Evolutionary conservation across 2,329 filamentous ascomycete species (phyloP).

Genomic region (Daldinia sp.): DNA sequence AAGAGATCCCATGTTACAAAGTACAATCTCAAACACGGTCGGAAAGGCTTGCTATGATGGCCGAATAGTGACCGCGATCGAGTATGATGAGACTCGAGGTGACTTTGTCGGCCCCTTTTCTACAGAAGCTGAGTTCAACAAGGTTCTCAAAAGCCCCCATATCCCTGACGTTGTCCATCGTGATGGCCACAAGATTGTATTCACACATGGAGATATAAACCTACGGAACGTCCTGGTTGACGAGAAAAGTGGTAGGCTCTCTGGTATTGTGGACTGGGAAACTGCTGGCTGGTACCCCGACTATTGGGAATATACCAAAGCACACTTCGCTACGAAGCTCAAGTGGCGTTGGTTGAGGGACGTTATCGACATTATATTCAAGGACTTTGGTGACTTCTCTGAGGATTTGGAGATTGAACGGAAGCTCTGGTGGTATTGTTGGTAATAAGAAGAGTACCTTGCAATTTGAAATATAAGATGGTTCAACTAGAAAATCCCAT

Average conservation of each 20-base stretch:
- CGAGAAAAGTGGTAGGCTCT: constrained; percentile 44
- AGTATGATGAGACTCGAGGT: background rate
- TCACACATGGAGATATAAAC: constrained; percentile 47
- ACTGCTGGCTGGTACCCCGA: constrained; percentile 48
- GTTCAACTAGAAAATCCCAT: too few species aligned
- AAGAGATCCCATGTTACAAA: background rate
- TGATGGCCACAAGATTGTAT: background rate
- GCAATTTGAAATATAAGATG: too few species aligned
- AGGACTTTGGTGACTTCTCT: constrained; percentile 36
- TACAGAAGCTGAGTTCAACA: background rate
- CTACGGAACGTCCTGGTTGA: constrained; percentile 53
- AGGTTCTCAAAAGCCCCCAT: constrained; percentile 47
- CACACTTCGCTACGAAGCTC: constrained; percentile 37
- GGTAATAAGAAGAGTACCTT: too few species aligned
- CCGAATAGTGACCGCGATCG: background rate
- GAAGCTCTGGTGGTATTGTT: constrained; percentile 27
- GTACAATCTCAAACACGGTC: background rate
- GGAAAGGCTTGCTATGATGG: background rate
- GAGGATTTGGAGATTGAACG: constrained; percentile 37
- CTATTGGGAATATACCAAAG: constrained; percentile 51
- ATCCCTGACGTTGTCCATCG: background rate
- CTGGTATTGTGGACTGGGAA: constrained; percentile 51
- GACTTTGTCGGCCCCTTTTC: background rate
- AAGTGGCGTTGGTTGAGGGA: constrained; percentile 34
- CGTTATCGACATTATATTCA: constrained; percentile 32